These are phyloP conservation scores for Lotus japonicus DNA, from an alignment of 306 rosid genomes.

Conservation along the genomic window DNA sequence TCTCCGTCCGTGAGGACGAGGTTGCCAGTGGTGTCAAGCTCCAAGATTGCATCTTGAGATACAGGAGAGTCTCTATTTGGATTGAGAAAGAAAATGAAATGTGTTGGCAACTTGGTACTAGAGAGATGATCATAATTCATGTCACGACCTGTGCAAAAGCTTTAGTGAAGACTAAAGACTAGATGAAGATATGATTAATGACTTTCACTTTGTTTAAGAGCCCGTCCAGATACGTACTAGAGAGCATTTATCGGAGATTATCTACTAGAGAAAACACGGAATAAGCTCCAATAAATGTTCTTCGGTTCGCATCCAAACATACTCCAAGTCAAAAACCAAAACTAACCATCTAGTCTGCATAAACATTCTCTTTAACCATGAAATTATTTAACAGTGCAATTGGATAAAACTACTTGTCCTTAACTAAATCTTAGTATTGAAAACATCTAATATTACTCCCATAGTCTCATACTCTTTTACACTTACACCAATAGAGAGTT, in stretches of 20 bases:
- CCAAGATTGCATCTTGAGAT: slow-evolving; percentile 61
- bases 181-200: slow-evolving; percentile 30
- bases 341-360: slow-evolving; percentile 28
- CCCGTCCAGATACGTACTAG: too few relatives aligned
- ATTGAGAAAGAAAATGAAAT: slow-evolving; percentile 54
- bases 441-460: too few relatives aligned
- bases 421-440: too few relatives aligned
- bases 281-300: too few relatives aligned
- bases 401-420: too few relatives aligned
- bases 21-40: slow-evolving; percentile 72
- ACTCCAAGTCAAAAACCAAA: slow-evolving; percentile 31
- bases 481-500: too few relatives aligned
- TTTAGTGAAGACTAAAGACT: slow-evolving; percentile 51
- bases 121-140: slow-evolving; percentile 15
- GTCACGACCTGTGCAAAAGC: slow-evolving; percentile 57
- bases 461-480: too few relatives aligned
- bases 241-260: too few relatives aligned
- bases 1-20: slow-evolving; percentile 60
- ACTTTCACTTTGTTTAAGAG: neutral
- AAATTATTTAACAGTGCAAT: neutral
- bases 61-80: slow-evolving; percentile 64
- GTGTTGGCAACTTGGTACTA: slow-evolving; percentile 30
- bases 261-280: too few relatives aligned
- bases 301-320: too few relatives aligned
- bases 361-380: neutral